These are phyloP conservation scores for Rhynchospora breviuscula DNA, from an alignment of 176 grass and related monocot genomes.

Conservation along the genomic window DNA sequence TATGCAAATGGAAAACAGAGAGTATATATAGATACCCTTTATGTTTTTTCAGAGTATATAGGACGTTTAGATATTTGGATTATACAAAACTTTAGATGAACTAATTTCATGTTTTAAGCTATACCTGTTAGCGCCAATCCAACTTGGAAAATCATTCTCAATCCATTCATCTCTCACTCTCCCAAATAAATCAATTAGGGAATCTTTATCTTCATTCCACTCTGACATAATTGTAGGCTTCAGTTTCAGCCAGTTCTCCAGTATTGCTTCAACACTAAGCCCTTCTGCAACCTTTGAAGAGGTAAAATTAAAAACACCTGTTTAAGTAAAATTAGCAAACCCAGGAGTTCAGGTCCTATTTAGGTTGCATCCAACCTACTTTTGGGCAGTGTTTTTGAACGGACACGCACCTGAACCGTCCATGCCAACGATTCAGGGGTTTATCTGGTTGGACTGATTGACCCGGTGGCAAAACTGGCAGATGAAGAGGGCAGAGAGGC, in stretches of 20 bases:
- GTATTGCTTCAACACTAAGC: slow-evolving; percentile 56
- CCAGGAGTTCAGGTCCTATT: neutral
- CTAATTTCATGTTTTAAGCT: slow-evolving; percentile 6
- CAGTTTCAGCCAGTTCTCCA: slow-evolving; percentile 66
- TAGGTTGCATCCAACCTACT: neutral
- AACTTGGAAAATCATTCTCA: slow-evolving; percentile 81
- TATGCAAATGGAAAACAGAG: neutral
- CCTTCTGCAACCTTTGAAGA: slow-evolving; percentile 79
- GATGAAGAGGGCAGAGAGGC: too few species aligned
- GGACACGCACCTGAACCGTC: too few species aligned
- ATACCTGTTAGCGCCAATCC: slow-evolving; percentile 89
- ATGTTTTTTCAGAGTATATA: neutral
- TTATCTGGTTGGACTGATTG: too few species aligned
- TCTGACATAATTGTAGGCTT: slow-evolving; percentile 73
- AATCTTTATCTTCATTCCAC: slow-evolving; percentile 75
- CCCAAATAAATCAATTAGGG: slow-evolving; percentile 75
- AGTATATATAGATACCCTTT: neutral
- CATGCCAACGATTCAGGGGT: too few species aligned
- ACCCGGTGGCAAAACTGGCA: too few species aligned
- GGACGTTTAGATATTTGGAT: neutral
- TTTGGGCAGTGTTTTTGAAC: too few species aligned
- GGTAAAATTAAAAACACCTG: slow-evolving; percentile 24
- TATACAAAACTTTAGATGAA: neutral
- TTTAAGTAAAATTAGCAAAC: slow-evolving; percentile 3
- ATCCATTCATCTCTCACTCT: slow-evolving; percentile 89